phyloP scores from a whole-genome alignment of 768 basidiomycete species.

The Crepidotus variabilis region DNA sequence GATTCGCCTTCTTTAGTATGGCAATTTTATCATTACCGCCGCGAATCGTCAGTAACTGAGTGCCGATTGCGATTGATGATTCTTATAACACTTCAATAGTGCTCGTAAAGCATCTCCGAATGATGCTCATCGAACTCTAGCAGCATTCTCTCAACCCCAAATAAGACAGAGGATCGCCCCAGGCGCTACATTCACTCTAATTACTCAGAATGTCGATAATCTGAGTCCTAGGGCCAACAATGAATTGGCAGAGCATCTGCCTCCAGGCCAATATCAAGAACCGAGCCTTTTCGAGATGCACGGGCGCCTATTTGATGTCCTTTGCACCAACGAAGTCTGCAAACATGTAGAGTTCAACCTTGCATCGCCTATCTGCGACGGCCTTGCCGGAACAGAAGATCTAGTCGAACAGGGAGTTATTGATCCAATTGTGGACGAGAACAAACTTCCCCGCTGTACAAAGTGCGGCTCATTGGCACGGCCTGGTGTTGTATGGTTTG shows the following conservation, averaged over 20 bases:
- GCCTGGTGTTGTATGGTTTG: slow-evolving; percentile 61
- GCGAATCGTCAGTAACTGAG: slow-evolving; percentile 43
- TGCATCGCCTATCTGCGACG: slow-evolving; percentile 40
- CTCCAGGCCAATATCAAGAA: slow-evolving; percentile 15
- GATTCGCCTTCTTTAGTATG: slow-evolving; percentile 48
- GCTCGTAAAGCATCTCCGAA: slow-evolving; percentile 48
- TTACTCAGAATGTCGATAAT: slow-evolving; percentile 65
- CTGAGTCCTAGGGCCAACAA: slow-evolving; percentile 39
- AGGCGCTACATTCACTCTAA: slow-evolving; percentile 40
- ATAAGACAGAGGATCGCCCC: slow-evolving; percentile 37
- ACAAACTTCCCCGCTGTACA: slow-evolving; percentile 40
- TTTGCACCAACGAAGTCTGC: slow-evolving; percentile 43
- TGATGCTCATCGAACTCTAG: slow-evolving; percentile 50
- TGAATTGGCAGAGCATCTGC: slow-evolving; percentile 16
- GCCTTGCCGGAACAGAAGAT: slow-evolving; percentile 40
- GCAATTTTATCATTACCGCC: slow-evolving; percentile 67
- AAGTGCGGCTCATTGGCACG: slow-evolving; percentile 40
- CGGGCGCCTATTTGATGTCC: slow-evolving; percentile 50
- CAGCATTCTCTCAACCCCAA: slow-evolving; percentile 37
- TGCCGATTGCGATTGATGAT: not conserved
- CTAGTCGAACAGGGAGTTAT: slow-evolving; percentile 28
- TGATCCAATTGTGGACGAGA: slow-evolving; percentile 33
- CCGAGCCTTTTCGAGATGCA: slow-evolving; percentile 57
- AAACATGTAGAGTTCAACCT: slow-evolving; percentile 34
- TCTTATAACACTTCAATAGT: slow-evolving; percentile 26